Evolutionary conservation across 257 asterid species (phyloP).

Genomic region (Solanum boliviense): DNA sequence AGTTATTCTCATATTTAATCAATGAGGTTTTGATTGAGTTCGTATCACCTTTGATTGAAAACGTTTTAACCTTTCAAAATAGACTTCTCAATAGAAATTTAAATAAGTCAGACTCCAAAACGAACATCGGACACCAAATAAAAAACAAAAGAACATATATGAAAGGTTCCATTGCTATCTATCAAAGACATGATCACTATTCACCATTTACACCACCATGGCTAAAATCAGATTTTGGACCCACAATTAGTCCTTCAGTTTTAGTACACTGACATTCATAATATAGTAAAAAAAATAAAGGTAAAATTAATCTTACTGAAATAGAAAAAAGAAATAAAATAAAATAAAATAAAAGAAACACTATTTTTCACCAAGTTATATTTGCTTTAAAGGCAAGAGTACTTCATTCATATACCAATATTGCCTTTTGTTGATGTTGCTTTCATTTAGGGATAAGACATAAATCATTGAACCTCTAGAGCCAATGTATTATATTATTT

Average conservation of each 20-base stretch:
- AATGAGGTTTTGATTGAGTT: not conserved
- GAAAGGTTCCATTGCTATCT: not conserved
- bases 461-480: not conserved
- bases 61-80: not conserved
- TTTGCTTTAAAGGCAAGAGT: constrained; percentile 2
- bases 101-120: not conserved
- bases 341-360: not conserved
- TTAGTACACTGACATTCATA: not conserved
- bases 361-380: not conserved
- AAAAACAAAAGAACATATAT: not conserved
- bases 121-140: rapidly evolving
- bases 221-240: not conserved
- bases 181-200: not conserved
- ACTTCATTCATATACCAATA: not conserved
- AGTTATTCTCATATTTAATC: not conserved
- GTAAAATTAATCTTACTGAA: not conserved
- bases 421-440: not conserved
- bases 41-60: not conserved
- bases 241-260: not conserved
- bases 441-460: not conserved
- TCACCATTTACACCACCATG: not conserved
- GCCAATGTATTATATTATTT: not conserved
- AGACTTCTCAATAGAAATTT: not conserved
- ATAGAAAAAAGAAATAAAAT: not conserved
- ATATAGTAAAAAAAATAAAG: not conserved